Base-by-base conservation (phyloP, 805 yeast genomes). In the Suhomyces vadensis region DNA sequence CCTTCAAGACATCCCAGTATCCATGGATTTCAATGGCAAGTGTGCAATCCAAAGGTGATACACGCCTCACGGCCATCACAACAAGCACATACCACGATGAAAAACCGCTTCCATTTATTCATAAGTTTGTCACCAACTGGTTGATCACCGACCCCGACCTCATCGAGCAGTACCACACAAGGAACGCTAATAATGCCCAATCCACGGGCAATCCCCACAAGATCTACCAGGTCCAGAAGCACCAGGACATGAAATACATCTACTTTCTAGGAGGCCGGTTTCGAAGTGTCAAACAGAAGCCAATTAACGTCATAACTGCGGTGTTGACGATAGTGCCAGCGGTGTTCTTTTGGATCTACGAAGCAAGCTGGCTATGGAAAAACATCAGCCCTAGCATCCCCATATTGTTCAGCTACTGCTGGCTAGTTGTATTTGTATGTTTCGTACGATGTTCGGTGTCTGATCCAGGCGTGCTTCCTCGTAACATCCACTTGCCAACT, bases 401-500 rank as follows among this genome's bases (percentile, higher is more conserved):
- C 4, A 66, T 86, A 0, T 39, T 82, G 2, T 82, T 83, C 51
- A 61, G 75, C 14, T 87, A 87, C 54, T 56, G 77, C 29, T 83
- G 86, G 85, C 37, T 70, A 4, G 54, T 79, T 31, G 57, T 79
- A 1, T n/a, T 79, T 1, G 38, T 60, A 3, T 74, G 80, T 41
- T 79, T 81, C 47, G 44, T 82, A 6, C 73, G 64, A 44, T 82
- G 85, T 0, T 72, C 85, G 0, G 66, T 78, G 2, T 61, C 75
- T 8, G 95, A 87, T 52, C 87, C 95, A 0, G 95, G 95, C 0
- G 61, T 75, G 3, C 55, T 85, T 8, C 91, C 95, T 0, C 65
- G 82, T 47, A 84, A 85, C 60, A 60, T 83, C 4, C 94, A 87
- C 53, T 19, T 81, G 10, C 24, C 75, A 0, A 31, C 35, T 24